These are phyloP conservation scores for Ophiostoma piceae DNA, from an alignment of 2,329 filamentous ascomycete genomes.

Conservation along the genomic window DNA sequence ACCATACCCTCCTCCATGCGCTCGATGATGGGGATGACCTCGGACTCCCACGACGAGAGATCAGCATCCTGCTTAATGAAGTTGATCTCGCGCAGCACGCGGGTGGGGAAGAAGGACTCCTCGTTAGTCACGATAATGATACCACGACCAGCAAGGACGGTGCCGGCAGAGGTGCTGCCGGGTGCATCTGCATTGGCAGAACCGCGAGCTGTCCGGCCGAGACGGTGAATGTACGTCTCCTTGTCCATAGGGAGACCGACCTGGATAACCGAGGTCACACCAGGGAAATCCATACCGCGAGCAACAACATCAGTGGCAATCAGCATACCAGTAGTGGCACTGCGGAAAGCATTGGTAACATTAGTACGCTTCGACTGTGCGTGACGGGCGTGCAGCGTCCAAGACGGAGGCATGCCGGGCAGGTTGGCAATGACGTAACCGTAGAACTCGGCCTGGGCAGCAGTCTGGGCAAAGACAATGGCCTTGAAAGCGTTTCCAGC, in stretches of 20 bases:
- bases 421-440: conserved; percentile 40
- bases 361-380: conserved; percentile 46
- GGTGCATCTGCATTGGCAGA: conserved; percentile 58
- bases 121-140: conserved; percentile 52
- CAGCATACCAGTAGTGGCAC: conserved; percentile 47
- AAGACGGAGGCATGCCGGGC: conserved; percentile 41
- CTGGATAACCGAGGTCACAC: conserved; percentile 63
- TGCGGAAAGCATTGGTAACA: conserved; percentile 60
- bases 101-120: conserved; percentile 48
- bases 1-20: conserved; percentile 43
- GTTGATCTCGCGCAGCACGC: conserved; percentile 49
- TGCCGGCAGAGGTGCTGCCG: conserved; percentile 50
- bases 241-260: conserved; percentile 54
- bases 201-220: conserved; percentile 63
- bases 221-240: conserved; percentile 62
- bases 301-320: conserved; percentile 67
- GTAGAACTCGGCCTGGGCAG: conserved; percentile 49
- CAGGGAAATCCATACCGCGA: conserved; percentile 67
- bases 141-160: conserved; percentile 49
- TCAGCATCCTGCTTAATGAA: conserved; percentile 46
- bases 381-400: conserved; percentile 48
- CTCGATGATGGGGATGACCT: conserved; percentile 40
- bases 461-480: conserved; percentile 70
- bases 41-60: conserved; percentile 37
- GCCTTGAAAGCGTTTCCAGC: conserved; percentile 64